Conservation (phyloP, 176 grass and related monocot genomes). For the Cenchrus purpureus region DNA sequence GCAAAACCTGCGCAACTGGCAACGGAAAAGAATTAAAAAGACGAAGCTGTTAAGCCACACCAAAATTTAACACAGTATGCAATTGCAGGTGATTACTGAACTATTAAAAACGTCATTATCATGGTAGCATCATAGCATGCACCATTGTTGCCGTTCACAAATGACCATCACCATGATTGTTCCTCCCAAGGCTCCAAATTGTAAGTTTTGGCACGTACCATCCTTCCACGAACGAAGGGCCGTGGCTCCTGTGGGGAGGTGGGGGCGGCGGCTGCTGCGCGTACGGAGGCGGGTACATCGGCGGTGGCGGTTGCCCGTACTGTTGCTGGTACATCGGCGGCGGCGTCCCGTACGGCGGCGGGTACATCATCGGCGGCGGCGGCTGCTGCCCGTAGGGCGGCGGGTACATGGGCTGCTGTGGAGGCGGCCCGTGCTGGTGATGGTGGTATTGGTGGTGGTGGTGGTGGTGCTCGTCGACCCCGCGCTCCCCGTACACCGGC, state of each 20-base stretch:
- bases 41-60: not conserved
- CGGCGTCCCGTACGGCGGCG: constrained; percentile 17
- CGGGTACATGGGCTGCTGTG: not conserved
- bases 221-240: constrained; percentile 46
- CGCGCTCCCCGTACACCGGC: constrained; percentile 1
- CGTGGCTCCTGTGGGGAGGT: constrained; percentile 33
- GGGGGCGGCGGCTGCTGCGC: constrained; percentile 57
- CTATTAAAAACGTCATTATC: not conserved
- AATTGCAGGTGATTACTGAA: too few species aligned
- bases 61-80: not conserved
- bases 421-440: not conserved
- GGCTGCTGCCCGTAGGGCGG: constrained; percentile 34
- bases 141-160: not conserved
- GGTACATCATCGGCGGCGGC: constrained; percentile 52
- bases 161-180: not conserved
- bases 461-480: constrained; percentile 25
- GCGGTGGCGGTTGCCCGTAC: constrained; percentile 33
- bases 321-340: constrained; percentile 43
- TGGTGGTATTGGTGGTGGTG: constrained; percentile 2
- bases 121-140: not conserved
- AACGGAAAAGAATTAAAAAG: not conserved
- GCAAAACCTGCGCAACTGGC: constrained; percentile 44
- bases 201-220: constrained; percentile 39
- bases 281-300: constrained; percentile 50
- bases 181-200: not conserved